phyloP scores from a whole-genome alignment of 2,329 filamentous ascomycete species.

The Pseudocercospora vitis region DNA sequence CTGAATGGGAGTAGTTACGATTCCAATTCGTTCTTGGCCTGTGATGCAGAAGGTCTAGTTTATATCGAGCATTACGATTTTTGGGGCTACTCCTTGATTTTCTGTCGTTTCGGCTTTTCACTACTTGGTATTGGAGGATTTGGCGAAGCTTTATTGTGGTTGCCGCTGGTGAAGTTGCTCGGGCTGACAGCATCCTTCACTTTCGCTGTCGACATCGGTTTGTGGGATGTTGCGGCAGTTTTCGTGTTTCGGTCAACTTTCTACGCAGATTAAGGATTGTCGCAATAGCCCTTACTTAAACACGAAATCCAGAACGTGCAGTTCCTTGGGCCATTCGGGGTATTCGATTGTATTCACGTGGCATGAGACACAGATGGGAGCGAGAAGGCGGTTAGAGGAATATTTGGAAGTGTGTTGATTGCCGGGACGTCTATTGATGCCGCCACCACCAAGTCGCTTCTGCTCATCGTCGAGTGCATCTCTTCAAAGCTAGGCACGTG shows the following conservation, averaged over 20 bases:
- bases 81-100: constrained; percentile 45
- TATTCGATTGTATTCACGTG: too few relatives aligned
- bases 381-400: too few relatives aligned
- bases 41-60: constrained; percentile 72
- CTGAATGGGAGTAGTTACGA: neutral
- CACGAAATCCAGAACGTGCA: constrained; percentile 51
- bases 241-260: constrained; percentile 48
- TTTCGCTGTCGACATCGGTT: constrained; percentile 44
- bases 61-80: constrained; percentile 64
- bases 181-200: constrained; percentile 43
- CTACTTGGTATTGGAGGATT: constrained; percentile 45
- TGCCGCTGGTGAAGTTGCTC: constrained; percentile 44
- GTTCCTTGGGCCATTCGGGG: constrained; percentile 36
- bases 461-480: constrained; percentile 56
- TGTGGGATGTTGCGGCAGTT: constrained; percentile 44
- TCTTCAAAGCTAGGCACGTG: constrained; percentile 48
- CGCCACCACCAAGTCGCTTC: too few relatives aligned
- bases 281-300: constrained; percentile 55
- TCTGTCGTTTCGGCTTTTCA: constrained; percentile 43
- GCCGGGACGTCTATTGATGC: too few relatives aligned
- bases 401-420: too few relatives aligned
- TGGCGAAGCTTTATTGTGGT: constrained; percentile 49
- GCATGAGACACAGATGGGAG: too few relatives aligned
- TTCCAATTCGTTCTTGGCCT: constrained; percentile 60
- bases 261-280: constrained; percentile 55